Conservation (phyloP, 2,329 filamentous ascomycete genomes). For the Alternaria conjuncta region DNA sequence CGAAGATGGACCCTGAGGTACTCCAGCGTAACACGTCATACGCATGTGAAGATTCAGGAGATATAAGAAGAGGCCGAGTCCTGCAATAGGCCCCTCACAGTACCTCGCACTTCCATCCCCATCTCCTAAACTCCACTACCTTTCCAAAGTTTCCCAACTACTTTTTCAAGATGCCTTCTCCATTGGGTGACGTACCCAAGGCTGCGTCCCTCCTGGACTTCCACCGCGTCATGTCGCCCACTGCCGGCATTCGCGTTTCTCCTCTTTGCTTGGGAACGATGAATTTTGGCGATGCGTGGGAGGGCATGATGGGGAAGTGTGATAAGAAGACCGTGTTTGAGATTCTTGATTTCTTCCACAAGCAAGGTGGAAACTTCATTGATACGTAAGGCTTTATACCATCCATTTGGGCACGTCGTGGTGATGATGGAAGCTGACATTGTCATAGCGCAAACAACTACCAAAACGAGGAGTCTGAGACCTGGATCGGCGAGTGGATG, state of each 20-base stretch:
- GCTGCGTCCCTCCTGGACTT: conserved; percentile 55
- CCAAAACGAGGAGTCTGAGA: conserved; percentile 57
- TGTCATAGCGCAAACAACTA: conserved; percentile 54
- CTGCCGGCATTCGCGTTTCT: conserved; percentile 59
- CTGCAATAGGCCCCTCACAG: neutral
- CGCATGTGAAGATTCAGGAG: neutral
- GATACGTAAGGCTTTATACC: conserved; percentile 43
- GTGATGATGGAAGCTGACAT: neutral
- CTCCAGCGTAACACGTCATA: conserved; percentile 10
- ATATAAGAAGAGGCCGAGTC: conserved; percentile 5
- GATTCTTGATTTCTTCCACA: conserved; percentile 57
- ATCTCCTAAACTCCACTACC: neutral
- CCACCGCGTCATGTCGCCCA: conserved; percentile 60
- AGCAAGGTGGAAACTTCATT: conserved; percentile 60
- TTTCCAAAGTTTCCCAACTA: neutral
- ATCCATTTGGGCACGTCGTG: neutral
- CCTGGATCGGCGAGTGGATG: conserved; percentile 61
- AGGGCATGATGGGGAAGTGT: conserved; percentile 50
- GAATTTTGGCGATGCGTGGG: conserved; percentile 62
- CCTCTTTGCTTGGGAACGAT: conserved; percentile 62
- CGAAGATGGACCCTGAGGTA: neutral
- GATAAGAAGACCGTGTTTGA: conserved; percentile 54
- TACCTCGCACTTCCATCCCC: neutral
- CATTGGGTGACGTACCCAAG: conserved; percentile 33
- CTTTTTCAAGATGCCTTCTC: conserved; percentile 25